Evolutionary conservation across 352 stramenopile species (phyloP).

Genomic region (Phytopythium chamaehyphon): DNA sequence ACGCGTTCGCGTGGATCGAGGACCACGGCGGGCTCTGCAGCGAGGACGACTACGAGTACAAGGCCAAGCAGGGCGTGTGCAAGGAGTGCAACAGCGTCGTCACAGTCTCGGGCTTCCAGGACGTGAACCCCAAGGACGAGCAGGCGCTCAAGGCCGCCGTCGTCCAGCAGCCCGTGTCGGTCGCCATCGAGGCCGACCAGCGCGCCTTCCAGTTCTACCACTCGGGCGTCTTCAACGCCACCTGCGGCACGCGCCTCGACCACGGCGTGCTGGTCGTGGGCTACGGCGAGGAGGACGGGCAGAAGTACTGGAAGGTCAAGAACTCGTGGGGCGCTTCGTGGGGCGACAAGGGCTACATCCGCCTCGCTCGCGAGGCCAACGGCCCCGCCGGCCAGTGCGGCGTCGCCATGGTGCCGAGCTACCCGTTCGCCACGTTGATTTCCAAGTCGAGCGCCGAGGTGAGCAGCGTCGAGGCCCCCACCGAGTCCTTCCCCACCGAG

Average conservation of each 20-base stretch:
- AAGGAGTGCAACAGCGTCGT: slow-evolving; percentile 71
- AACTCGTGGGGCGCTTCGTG: slow-evolving; percentile 96
- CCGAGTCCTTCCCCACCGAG: slow-evolving; percentile 25
- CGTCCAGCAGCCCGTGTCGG: slow-evolving; percentile 90
- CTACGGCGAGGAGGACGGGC: slow-evolving; percentile 90
- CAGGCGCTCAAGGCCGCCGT: slow-evolving; percentile 87
- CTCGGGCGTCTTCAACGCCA: slow-evolving; percentile 85
- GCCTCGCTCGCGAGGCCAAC: slow-evolving; percentile 73
- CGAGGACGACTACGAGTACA: slow-evolving; percentile 93
- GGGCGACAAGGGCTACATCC: slow-evolving; percentile 94
- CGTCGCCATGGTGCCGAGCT: slow-evolving; percentile 71
- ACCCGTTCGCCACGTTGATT: slow-evolving; percentile 51
- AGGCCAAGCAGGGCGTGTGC: slow-evolving; percentile 48
- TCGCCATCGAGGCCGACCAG: slow-evolving; percentile 94
- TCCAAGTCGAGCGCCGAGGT: slow-evolving; percentile 11
- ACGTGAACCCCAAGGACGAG: slow-evolving; percentile 84
- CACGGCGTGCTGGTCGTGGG: slow-evolving; percentile 96
- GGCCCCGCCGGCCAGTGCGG: slow-evolving; percentile 53
- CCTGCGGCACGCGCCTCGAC: slow-evolving; percentile 92
- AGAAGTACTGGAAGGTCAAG: slow-evolving; percentile 95
- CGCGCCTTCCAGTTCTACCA: slow-evolving; percentile 97
- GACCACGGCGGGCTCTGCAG: slow-evolving; percentile 84
- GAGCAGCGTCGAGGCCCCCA: background rate
- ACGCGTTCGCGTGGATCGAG: slow-evolving; percentile 93
- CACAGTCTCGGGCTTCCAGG: slow-evolving; percentile 84